Conservation (phyloP, 257 asterid species). For the Handroanthus guayacan region DNA sequence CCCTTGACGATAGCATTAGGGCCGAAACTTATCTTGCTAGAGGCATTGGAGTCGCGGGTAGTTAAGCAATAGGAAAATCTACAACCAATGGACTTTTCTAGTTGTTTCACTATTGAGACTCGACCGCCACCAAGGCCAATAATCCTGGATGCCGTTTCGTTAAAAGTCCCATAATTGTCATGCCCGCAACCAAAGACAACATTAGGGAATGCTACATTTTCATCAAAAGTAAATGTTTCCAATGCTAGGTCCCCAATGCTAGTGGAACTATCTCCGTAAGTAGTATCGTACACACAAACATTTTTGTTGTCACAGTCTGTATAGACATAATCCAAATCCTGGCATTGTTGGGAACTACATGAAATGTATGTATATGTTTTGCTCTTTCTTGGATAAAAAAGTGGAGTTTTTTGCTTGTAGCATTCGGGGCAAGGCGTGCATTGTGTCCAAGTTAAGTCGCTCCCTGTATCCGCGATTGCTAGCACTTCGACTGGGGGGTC, state of each 20-base stretch:
- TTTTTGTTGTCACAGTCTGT: background rate
- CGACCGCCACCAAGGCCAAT: constrained; percentile 62
- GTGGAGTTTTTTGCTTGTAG: constrained; percentile 49
- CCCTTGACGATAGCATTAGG: constrained; percentile 39
- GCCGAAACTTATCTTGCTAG: constrained; percentile 64
- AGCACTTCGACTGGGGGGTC: constrained; percentile 43
- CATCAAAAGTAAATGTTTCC: constrained; percentile 51
- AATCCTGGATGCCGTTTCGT: constrained; percentile 42
- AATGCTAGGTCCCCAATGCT: constrained; percentile 48
- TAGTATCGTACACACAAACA: constrained; percentile 38
- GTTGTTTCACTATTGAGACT: constrained; percentile 50
- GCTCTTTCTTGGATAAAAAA: constrained; percentile 47
- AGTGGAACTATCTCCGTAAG: constrained; percentile 46
- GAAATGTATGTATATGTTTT: constrained; percentile 34
- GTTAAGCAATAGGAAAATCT: constrained; percentile 60
- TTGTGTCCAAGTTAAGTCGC: constrained; percentile 62
- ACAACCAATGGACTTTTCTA: constrained; percentile 39
- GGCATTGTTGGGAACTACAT: constrained; percentile 42
- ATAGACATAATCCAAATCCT: background rate
- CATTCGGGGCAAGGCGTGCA: constrained; percentile 57
- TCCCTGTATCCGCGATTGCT: constrained; percentile 58
- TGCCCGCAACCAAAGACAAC: constrained; percentile 64
- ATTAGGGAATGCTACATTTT: constrained; percentile 40
- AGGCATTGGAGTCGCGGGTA: background rate
- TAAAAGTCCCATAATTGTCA: constrained; percentile 44